Evolutionary conservation across 75 land plant species (phyloP).

Genomic region (Picea glauca): DNA sequence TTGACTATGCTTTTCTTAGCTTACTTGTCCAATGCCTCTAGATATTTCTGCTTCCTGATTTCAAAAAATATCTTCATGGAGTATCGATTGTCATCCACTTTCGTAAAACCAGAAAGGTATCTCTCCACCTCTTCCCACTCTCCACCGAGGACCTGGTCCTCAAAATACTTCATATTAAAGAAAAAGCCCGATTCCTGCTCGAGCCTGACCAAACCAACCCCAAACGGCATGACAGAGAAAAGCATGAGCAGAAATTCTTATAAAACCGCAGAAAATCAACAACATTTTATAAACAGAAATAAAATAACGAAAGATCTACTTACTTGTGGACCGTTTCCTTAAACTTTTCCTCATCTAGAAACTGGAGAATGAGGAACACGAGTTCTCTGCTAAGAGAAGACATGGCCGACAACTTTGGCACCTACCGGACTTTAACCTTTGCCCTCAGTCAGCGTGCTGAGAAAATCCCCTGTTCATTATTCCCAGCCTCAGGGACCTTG

Average conservation of each 20-base stretch:
- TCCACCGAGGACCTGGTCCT: slow-evolving; percentile 33
- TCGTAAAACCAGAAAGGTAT: slow-evolving; percentile 41
- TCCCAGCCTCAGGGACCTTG: neutral
- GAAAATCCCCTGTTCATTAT: neutral
- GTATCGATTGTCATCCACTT: slow-evolving; percentile 42
- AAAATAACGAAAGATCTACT: slow-evolving; percentile 14
- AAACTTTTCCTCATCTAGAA: slow-evolving; percentile 49
- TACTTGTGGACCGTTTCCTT: slow-evolving; percentile 57
- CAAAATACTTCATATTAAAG: slow-evolving; percentile 45
- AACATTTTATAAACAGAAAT: neutral
- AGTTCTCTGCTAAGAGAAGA: slow-evolving; percentile 50
- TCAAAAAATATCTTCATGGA: slow-evolving; percentile 52
- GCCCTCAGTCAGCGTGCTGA: neutral
- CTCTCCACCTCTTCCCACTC: slow-evolving; percentile 44
- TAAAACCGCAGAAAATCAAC: neutral
- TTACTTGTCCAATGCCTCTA: slow-evolving; percentile 44
- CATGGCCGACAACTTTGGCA: slow-evolving; percentile 14
- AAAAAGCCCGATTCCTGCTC: slow-evolving; percentile 47
- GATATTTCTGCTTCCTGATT: slow-evolving; percentile 41
- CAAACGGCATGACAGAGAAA: neutral
- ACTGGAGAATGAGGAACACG: slow-evolving; percentile 46
- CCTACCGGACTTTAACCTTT: neutral
- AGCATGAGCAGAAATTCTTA: neutral
- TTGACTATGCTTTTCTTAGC: neutral
- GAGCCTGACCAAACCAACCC: slow-evolving; percentile 17